Evolutionary conservation across 345 rosid genomes (phyloP), one percentile per base, ranked within the genome.

Genomic region (Heritiera fomes): DNA sequence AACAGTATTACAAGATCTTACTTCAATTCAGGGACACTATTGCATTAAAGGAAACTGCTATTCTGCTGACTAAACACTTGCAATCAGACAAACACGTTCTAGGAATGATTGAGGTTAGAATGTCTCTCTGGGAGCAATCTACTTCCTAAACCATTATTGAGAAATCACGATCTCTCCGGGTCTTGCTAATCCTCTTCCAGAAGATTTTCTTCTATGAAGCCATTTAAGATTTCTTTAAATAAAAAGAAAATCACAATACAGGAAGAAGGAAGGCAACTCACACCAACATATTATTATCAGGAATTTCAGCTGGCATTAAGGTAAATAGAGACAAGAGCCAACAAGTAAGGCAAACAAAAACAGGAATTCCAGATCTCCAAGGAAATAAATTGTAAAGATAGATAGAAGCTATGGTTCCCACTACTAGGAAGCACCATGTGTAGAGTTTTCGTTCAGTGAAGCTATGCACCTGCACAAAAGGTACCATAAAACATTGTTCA

Each of bases 281-380:
- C 98, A 95, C 98, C 77, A 93, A 80, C 70, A 80, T 88, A 86
- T 92, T 95, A 75, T 95, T 92, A 78, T 95, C 98, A 13, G 98
- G 98, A 82, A 95, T 95, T 85, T 95, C 98, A 52, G 98, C 98
- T 15, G 98, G 98, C 98, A 93, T 93, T 85, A 92, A 83, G 71
- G 98, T 95, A 80, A 95, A 95, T 68, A 88, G 78, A 79, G 98
- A 95, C 65, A 95, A 75, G 86, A 89, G 88, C 92, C 97, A 93
- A 85, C 97, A 95, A 14, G 94, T 73, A 49, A 86, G 65, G 77
- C 92, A 89, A 77, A 92, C 91, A 83, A 93, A 95, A 86, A 88
- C 60, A 28, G 98, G 94, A 84, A 92, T 86, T 77, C 90, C 88
- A 60, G 91, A 90, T 90, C 91, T 89, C 97, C 93, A 88, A 0